Conservation (phyloP, 306 rosid species). For the Cercis canadensis region DNA sequence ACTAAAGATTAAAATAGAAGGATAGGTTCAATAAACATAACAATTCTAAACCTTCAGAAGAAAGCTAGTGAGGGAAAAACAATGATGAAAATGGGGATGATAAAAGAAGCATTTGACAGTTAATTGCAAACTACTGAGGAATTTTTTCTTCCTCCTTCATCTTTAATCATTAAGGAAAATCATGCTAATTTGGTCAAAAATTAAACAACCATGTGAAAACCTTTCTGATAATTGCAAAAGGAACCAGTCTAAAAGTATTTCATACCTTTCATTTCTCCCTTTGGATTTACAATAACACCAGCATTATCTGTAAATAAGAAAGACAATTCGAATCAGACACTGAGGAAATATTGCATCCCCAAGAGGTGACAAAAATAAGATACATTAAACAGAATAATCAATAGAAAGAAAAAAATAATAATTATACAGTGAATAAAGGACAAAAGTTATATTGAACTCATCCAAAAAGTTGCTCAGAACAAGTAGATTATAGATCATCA, state of each 20-base stretch:
- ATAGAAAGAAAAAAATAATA: too few relatives aligned
- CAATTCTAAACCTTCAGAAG: background rate
- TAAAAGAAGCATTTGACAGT: background rate
- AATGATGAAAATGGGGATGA: too few relatives aligned
- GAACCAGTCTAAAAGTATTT: background rate
- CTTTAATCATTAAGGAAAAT: background rate
- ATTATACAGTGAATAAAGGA: too few relatives aligned
- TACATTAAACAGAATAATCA: too few relatives aligned
- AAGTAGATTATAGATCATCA: too few relatives aligned
- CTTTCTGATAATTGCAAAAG: background rate
- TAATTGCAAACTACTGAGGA: background rate
- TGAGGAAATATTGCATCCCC: too few relatives aligned
- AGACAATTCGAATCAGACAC: background rate
- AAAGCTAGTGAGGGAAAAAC: background rate
- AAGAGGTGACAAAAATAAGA: too few relatives aligned
- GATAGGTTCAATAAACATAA: background rate
- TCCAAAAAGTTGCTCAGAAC: too few relatives aligned
- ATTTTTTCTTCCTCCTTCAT: background rate
- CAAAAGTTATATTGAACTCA: too few relatives aligned
- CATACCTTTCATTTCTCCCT: conserved; percentile 70
- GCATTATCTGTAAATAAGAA: conserved; percentile 49
- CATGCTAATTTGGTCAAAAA: background rate
- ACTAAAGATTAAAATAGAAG: too few relatives aligned
- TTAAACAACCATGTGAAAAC: background rate
- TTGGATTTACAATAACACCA: conserved; percentile 64